Conservation (phyloP, 176 grass and related monocot genomes). For the Miscanthus lutarioriparius region DNA sequence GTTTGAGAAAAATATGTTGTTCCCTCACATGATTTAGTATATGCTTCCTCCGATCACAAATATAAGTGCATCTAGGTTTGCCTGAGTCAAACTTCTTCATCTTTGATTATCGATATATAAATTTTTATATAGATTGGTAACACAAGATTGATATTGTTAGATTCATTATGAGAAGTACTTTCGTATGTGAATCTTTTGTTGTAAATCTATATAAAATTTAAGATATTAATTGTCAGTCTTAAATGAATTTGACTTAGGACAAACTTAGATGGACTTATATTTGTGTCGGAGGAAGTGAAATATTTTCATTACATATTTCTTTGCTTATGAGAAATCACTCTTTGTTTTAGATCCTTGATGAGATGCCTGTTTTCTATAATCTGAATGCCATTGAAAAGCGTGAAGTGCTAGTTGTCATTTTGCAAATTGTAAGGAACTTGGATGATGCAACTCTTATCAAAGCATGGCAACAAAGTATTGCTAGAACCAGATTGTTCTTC, state of each 20-base stretch:
- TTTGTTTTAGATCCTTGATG: slow-evolving; percentile 91
- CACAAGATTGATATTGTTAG: background rate
- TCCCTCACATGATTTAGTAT: slow-evolving; percentile 30
- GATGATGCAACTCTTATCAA: slow-evolving; percentile 92
- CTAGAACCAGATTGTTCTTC: slow-evolving; percentile 95
- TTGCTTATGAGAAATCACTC: slow-evolving; percentile 27
- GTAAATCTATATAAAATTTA: background rate
- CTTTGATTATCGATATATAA: background rate
- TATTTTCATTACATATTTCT: slow-evolving; percentile 19
- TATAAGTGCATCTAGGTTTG: background rate
- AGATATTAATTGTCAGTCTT: background rate
- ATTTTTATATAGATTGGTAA: background rate
- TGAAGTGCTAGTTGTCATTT: slow-evolving; percentile 92
- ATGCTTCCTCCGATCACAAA: background rate
- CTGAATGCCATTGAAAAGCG: slow-evolving; percentile 95
- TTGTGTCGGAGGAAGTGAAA: background rate
- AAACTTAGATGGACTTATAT: background rate
- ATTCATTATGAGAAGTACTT: background rate
- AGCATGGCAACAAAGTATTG: slow-evolving; percentile 99
- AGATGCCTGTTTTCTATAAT: slow-evolving; percentile 99
- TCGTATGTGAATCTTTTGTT: background rate
- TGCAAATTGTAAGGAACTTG: slow-evolving; percentile 99
- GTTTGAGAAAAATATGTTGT: background rate
- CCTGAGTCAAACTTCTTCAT: background rate
- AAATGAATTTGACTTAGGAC: background rate